A percentile compares a stretch with the other conserved stretches of the same genome.
Conservation (phyloP, 768 basidiomycete genomes). For the Russula emetica region DNA sequence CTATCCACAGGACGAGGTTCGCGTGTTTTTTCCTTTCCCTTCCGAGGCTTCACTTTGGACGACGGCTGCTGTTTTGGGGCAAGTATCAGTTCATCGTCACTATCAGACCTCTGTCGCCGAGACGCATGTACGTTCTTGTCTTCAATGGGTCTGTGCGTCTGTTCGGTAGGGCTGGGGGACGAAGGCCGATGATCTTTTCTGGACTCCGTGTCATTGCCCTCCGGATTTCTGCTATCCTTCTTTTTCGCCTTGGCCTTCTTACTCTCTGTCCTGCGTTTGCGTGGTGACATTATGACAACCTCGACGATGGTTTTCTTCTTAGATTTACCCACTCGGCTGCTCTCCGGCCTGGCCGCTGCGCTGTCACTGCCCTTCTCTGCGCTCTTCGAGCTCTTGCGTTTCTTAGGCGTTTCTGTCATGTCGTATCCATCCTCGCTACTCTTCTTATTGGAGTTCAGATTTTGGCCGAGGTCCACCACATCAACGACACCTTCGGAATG, state of each 20-base stretch:
- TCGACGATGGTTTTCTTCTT: conserved; percentile 26
- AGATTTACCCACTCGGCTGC: conserved; percentile 12
- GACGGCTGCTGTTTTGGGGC: conserved; percentile 21
- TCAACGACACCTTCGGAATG: background rate
- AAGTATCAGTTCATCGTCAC: conserved; percentile 20
- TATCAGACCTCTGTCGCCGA: conserved; percentile 10
- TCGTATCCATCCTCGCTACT: conserved; percentile 18
- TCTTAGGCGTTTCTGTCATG: conserved; percentile 26
- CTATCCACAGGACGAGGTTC: background rate
- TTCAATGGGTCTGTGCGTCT: too few relatives aligned
- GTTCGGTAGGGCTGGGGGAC: background rate
- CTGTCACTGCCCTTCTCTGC: conserved; percentile 22
- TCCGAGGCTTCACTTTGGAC: conserved; percentile 13
- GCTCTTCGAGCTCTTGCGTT: conserved; percentile 5
- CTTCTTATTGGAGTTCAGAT: conserved; percentile 19
- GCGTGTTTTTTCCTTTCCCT: conserved; percentile 23
- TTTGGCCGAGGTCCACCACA: conserved; percentile 1
- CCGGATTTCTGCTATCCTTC: conserved; percentile 10
- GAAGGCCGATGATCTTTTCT: background rate
- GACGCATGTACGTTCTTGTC: conserved; percentile 5
- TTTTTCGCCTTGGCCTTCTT: conserved; percentile 20
- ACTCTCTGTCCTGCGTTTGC: conserved; percentile 27
- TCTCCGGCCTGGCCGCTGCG: conserved; percentile 1
- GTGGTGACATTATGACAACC: conserved; percentile 30
- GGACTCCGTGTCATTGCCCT: conserved; percentile 22